Conservation (phyloP, 2,329 filamentous ascomycete species). For the Neurospora crassa region DNA sequence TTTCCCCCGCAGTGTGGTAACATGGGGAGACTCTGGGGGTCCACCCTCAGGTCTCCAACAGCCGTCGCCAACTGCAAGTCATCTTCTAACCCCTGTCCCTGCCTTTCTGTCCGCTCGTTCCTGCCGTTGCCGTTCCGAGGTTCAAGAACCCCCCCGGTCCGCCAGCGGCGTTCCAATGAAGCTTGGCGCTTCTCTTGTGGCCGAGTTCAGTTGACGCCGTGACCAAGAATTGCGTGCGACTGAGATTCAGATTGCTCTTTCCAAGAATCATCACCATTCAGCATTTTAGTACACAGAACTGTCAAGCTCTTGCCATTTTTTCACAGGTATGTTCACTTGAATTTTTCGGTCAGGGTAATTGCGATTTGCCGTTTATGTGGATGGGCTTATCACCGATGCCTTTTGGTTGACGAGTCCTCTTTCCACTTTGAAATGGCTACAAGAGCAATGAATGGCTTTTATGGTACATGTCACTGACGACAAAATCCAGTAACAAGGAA, state of each 20-base stretch:
- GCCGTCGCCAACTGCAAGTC: background rate
- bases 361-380: background rate
- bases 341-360: background rate
- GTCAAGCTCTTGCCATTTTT: background rate
- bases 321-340: background rate
- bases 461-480: background rate
- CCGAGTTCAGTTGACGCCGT: background rate
- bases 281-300: background rate
- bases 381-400: background rate
- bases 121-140: background rate
- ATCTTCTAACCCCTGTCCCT: background rate
- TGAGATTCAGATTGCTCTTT: background rate
- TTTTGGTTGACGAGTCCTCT: background rate
- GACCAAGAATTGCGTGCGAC: background rate
- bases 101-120: background rate
- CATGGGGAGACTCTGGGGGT: background rate
- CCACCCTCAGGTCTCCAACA: background rate
- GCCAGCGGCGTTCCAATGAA: background rate
- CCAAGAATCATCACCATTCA: background rate
- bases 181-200: background rate
- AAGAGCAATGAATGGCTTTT: background rate
- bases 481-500: background rate
- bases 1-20: background rate
- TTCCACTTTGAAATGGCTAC: background rate
- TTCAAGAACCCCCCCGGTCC: background rate